Evolutionary conservation across 2,329 filamentous ascomycete genomes (phyloP), one percentile per base, ranked within the genome.

Genomic region (Coniochaeta sp.): DNA sequence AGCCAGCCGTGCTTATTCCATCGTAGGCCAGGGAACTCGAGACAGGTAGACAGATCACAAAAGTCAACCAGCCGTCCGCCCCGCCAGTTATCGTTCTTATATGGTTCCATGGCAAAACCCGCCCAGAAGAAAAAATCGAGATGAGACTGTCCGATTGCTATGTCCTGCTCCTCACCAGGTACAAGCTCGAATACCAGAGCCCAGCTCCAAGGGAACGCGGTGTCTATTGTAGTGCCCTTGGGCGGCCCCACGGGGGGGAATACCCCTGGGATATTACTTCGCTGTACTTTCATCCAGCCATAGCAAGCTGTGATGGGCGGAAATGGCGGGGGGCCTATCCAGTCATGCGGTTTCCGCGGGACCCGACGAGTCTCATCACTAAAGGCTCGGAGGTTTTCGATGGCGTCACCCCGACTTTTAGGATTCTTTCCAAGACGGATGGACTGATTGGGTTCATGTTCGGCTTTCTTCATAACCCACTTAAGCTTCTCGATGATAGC

Each of bases 81-180:
- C 5, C 57, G 40, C 57, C 57, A 58, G 24, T 58, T 58, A 19
- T 58, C 57, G 17, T 9, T 8, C 24, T 26, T 44, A 26, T 58
- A 58, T 26, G 40, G 6, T 19, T 58, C 32, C 10, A 58, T 9
- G 6, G 40, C 24, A 26, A 58, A 50, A 24, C 57, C 57, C 26
- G 30, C 40, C 30, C 8, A 6, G 24, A 50, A 58, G 40, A 58
- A 58, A 22, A 58, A 58, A 24, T 58, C 57, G 32, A 58, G 36
- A 19, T 58, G 57, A 24, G 19, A 5, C 40, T 58, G 57, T 4
- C 57, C 34, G 26, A 58, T n/a, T 24, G 22, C 57, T 10, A 44
- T 24, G 40, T 58, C 38, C 32, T 58, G 14, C 26, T 7, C 9
- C 22, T 42, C 22, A 5, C 9, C 24, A 38, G 57, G 57, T 5